Conservation (phyloP, 192 early-diverging fungal genomes). For the Coemansia sp. region DNA sequence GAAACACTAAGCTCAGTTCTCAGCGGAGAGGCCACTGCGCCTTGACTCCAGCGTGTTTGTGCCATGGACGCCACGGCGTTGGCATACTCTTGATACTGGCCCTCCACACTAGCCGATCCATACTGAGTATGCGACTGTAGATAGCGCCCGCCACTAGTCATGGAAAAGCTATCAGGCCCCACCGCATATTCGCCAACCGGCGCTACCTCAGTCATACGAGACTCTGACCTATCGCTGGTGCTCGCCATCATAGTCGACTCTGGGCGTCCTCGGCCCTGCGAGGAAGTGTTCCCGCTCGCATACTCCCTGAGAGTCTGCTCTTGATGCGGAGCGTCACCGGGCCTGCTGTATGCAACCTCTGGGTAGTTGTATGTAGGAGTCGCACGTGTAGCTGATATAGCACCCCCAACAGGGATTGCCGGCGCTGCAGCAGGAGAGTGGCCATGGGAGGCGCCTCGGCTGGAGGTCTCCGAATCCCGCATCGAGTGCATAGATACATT, state of each 20-base stretch:
- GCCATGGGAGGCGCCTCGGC: constrained; percentile 8
- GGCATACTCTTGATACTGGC: constrained; percentile 30
- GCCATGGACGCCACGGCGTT: constrained; percentile 25
- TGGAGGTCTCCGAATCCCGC: constrained; percentile 22
- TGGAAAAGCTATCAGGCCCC: background rate
- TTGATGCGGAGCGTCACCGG: constrained; percentile 1
- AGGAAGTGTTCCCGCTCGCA: background rate
- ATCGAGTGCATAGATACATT: constrained; percentile 25
- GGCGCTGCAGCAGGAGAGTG: constrained; percentile 17
- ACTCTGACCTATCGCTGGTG: background rate
- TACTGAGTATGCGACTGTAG: background rate
- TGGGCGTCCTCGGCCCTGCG: background rate
- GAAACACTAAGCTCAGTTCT: constrained; percentile 30
- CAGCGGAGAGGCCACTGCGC: constrained; percentile 40
- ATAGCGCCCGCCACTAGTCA: background rate
- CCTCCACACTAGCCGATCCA: constrained; percentile 12
- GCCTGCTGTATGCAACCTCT: constrained; percentile 30
- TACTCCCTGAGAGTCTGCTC: background rate
- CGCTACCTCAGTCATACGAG: background rate
- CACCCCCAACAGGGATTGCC: background rate
- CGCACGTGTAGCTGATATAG: constrained; percentile 1
- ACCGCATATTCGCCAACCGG: background rate
- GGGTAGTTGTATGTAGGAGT: constrained; percentile 44
- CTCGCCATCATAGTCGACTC: background rate
- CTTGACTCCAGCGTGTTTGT: constrained; percentile 51